Percentiles rank a stretch among this genome's conserved stretches.
Evolutionary conservation across 495 filamentous ascomycete genomes (phyloP).

Genomic region (Neurospora sp.): DNA sequence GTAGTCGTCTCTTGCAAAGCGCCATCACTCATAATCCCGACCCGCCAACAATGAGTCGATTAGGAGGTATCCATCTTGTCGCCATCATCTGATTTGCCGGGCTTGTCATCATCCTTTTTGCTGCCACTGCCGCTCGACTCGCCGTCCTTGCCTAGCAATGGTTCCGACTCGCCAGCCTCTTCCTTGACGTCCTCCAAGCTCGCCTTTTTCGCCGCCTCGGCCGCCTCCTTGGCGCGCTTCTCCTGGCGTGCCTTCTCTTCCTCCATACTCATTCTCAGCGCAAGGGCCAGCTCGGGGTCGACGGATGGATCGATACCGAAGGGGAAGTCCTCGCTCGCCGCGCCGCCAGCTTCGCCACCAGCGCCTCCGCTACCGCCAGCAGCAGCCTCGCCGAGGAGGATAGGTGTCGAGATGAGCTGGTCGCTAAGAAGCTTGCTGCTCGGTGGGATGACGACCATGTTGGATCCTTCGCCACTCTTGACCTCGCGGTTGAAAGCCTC

Average conservation of each 20-base stretch:
- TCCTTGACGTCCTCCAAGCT: constrained; percentile 79
- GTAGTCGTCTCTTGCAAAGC: background rate
- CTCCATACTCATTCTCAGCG: constrained; percentile 95
- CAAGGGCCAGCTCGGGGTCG: constrained; percentile 89
- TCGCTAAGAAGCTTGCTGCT: constrained; percentile 87
- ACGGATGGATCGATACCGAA: constrained; percentile 71
- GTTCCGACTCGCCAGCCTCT: constrained; percentile 59
- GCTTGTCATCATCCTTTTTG: constrained; percentile 30
- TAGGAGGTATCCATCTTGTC: constrained; percentile 89
- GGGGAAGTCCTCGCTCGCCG: constrained; percentile 41
- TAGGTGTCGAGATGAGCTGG: constrained; percentile 82
- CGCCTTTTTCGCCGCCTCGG: constrained; percentile 60
- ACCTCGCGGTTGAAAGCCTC: constrained; percentile 87
- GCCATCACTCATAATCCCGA: background rate
- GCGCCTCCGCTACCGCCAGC: constrained; percentile 34
- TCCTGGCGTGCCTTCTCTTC: constrained; percentile 89
- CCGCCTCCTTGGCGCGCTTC: constrained; percentile 65
- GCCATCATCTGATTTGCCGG: constrained; percentile 33
- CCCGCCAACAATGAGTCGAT: background rate
- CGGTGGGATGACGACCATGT: constrained; percentile 83
- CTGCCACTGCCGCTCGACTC: constrained; percentile 51
- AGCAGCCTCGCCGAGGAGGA: constrained; percentile 68
- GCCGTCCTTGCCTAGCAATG: constrained; percentile 54
- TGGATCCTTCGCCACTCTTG: constrained; percentile 72
- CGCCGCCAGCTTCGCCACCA: constrained; percentile 47